phyloP scores from a whole-genome alignment of 2,329 filamentous ascomycete genomes.

The Nigrospora oryzae region DNA sequence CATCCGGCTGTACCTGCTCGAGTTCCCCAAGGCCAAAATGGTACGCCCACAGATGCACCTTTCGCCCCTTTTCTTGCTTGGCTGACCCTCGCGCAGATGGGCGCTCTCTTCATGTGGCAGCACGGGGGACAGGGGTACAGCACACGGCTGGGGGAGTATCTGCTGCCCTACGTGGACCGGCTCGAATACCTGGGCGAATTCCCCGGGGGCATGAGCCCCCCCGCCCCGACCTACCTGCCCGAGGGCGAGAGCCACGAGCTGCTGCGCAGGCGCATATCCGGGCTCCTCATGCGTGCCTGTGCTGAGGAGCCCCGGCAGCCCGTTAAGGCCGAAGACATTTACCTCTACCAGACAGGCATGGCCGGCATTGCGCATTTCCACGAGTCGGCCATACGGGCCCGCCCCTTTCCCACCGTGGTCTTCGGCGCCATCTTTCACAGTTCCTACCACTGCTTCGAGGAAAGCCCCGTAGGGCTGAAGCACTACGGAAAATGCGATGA shows the following conservation, averaged over 20 bases:
- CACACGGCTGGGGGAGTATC: slow-evolving; percentile 32
- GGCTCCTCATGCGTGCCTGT: slow-evolving; percentile 31
- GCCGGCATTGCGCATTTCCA: slow-evolving; percentile 36
- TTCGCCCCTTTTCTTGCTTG: neutral
- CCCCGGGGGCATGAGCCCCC: slow-evolving; percentile 9
- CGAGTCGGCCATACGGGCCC: slow-evolving; percentile 24
- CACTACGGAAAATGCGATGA: slow-evolving; percentile 37
- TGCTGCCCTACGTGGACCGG: slow-evolving; percentile 26
- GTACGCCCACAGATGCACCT: neutral
- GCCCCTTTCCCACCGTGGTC: slow-evolving; percentile 27
- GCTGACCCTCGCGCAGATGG: slow-evolving; percentile 8
- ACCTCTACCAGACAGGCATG: slow-evolving; percentile 47
- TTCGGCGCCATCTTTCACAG: slow-evolving; percentile 45
- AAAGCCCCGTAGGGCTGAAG: slow-evolving; percentile 32
- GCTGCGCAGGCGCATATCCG: slow-evolving; percentile 30
- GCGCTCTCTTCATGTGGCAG: slow-evolving; percentile 34
- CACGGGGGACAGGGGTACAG: slow-evolving; percentile 37
- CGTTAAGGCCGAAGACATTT: slow-evolving; percentile 33
- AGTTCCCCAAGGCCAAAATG: slow-evolving; percentile 26
- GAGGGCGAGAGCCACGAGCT: slow-evolving; percentile 26
- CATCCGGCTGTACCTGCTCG: slow-evolving; percentile 34
- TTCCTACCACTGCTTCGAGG: slow-evolving; percentile 38
- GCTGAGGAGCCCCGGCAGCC: slow-evolving; percentile 15
- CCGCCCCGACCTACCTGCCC: slow-evolving; percentile 28
- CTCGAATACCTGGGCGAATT: slow-evolving; percentile 24